Conservation (phyloP, 2,329 filamentous ascomycete species). For the Verticillium klebahnii region DNA sequence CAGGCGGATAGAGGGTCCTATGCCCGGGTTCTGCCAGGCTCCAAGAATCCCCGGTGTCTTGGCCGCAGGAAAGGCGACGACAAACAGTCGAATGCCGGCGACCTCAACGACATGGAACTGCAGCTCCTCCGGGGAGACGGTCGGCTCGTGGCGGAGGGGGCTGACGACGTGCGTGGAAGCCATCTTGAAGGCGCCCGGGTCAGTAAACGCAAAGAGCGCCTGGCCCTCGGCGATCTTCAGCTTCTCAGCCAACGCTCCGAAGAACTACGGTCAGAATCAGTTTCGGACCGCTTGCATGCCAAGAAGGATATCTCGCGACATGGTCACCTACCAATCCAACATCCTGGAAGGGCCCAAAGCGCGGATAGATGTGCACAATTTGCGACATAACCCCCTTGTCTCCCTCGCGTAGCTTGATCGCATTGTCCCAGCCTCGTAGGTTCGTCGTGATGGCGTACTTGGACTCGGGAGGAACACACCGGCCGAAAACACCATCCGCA, state of each 20-base stretch:
- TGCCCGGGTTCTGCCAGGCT: constrained; percentile 41
- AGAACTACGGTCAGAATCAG: neutral
- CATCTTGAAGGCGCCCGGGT: constrained; percentile 19
- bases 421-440: constrained; percentile 35
- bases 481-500: constrained; percentile 34
- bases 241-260: constrained; percentile 12
- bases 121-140: constrained; percentile 28
- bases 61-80: constrained; percentile 32
- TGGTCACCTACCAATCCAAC: constrained; percentile 23
- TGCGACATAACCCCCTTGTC: constrained; percentile 27
- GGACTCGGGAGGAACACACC: constrained; percentile 40
- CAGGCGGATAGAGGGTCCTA: constrained; percentile 40
- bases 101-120: constrained; percentile 36
- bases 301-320: too few species aligned
- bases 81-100: constrained; percentile 35
- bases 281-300: neutral
- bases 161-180: constrained; percentile 26
- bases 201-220: constrained; percentile 21
- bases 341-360: constrained; percentile 36
- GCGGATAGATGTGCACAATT: constrained; percentile 40
- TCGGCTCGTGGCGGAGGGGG: constrained; percentile 27
- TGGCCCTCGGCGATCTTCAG: constrained; percentile 20
- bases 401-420: constrained; percentile 34
- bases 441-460: constrained; percentile 44
- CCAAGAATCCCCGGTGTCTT: constrained; percentile 31